A percentile compares a stretch with the other conserved stretches of the same genome.
Conservation (phyloP, 2,329 filamentous ascomycete genomes). For the Fusarium fujikuroi region DNA sequence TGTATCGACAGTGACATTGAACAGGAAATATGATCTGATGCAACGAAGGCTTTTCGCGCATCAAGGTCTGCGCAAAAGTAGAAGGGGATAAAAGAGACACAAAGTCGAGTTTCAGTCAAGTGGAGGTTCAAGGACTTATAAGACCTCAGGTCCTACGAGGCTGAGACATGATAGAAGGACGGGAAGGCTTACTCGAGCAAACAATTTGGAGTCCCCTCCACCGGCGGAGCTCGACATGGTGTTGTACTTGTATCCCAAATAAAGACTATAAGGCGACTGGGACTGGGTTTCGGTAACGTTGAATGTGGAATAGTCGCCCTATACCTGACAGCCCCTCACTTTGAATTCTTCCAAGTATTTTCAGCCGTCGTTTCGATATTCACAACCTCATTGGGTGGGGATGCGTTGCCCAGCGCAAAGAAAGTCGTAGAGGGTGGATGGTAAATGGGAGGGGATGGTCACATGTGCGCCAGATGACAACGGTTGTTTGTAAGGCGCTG, state of each 20-base stretch:
- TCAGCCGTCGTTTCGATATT: conserved; percentile 23
- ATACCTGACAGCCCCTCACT: conserved; percentile 42
- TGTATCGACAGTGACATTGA: conserved; percentile 19
- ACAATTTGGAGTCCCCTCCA: conserved; percentile 98
- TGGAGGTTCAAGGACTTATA: conserved; percentile 11
- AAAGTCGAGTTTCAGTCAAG: conserved; percentile 11
- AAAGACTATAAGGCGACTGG: conserved; percentile 23
- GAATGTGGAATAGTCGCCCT: conserved; percentile 39
- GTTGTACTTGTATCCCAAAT: conserved; percentile 46
- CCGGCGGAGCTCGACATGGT: conserved; percentile 65
- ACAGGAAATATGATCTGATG: neutral
- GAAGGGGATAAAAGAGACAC: conserved; percentile 1
- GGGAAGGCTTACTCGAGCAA: conserved; percentile 81
- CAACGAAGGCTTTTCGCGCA: neutral
- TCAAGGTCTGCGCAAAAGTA: neutral
- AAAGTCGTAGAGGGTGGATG: conserved; percentile 42
- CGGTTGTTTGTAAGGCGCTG: conserved; percentile 34
- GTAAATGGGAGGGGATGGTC: conserved; percentile 38
- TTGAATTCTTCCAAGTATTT: conserved; percentile 23
- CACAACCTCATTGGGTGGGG: conserved; percentile 42
- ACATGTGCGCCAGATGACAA: conserved; percentile 42
- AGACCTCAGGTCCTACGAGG: conserved; percentile 26
- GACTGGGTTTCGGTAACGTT: conserved; percentile 31
- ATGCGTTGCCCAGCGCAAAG: conserved; percentile 33
- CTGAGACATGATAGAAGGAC: conserved; percentile 31